A percentile compares a stretch with the other conserved stretches of the same genome.
Conservation (phyloP, 805 yeast genomes). For the Cyberlindnera xylosilytica region DNA sequence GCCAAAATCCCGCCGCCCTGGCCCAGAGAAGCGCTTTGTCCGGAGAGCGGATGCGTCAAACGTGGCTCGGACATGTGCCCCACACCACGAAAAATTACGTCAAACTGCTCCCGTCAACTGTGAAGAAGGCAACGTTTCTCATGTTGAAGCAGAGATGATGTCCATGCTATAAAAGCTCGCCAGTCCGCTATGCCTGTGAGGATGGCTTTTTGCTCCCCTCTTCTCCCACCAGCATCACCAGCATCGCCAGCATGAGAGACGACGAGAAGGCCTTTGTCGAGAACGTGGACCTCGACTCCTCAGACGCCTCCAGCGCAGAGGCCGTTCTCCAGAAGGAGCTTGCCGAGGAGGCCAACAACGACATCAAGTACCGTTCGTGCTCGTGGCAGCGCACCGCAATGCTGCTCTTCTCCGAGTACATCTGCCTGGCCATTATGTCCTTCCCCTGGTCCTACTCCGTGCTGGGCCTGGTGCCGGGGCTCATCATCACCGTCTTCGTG, state of each 20-base stretch:
- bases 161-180: no score
- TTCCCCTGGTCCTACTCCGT: conserved; percentile 65
- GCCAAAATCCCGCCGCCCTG: no score
- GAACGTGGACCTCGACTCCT: conserved; percentile 4
- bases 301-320: conserved; percentile 17
- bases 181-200: no score
- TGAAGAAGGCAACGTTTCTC: no score
- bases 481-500: conserved; percentile 50
- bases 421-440: conserved; percentile 61
- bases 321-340: conserved; percentile 19
- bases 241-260: neutral
- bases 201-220: no score
- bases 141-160: no score
- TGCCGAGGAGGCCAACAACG: conserved; percentile 23
- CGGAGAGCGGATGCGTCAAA: no score
- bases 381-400: conserved; percentile 61
- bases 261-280: neutral
- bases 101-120: no score
- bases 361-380: conserved; percentile 48
- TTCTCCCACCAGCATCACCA: neutral
- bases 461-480: conserved; percentile 55
- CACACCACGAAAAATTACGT: no score
- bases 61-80: no score
- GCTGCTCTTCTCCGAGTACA: conserved; percentile 56
- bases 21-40: no score